These are phyloP conservation scores for Tetrapyrgos nigripes DNA, from an alignment of 1,284 basidiomycete species.

Conservation along the genomic window DNA sequence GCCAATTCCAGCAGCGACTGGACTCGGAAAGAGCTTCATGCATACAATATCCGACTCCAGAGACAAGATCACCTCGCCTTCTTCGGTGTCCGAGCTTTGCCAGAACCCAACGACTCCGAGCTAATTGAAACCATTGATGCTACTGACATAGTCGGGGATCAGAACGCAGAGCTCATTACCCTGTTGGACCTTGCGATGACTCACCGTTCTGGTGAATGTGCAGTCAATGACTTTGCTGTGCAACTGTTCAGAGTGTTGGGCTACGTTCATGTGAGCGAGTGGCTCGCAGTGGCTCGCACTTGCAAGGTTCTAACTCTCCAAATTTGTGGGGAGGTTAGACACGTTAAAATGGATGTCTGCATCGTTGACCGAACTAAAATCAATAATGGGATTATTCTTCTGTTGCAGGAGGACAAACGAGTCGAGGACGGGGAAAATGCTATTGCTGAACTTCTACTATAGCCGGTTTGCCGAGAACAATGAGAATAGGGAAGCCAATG, in stretches of 20 bases:
- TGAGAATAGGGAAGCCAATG: conserved; percentile 22
- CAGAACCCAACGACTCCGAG: conserved; percentile 18
- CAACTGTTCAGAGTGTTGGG: background rate
- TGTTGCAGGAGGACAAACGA: conserved; percentile 3
- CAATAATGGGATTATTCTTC: background rate
- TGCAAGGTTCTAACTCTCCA: background rate
- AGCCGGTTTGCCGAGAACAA: conserved; percentile 42
- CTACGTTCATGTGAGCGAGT: background rate
- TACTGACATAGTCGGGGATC: background rate
- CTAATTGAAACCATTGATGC: background rate
- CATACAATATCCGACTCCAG: conserved; percentile 33
- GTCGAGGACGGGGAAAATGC: conserved; percentile 1
- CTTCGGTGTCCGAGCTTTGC: conserved; percentile 32
- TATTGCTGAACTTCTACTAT: conserved; percentile 35
- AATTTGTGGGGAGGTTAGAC: background rate
- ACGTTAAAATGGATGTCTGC: conserved; percentile 1
- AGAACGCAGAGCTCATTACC: background rate
- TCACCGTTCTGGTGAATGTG: background rate
- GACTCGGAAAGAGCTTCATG: conserved; percentile 32
- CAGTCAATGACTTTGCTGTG: conserved; percentile 1
- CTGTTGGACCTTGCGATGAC: background rate
- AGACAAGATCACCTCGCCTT: conserved; percentile 25
- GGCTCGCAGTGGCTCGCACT: background rate
- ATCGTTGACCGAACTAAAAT: background rate
- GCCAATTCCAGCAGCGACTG: conserved; percentile 37